phyloP scores from a whole-genome alignment of 306 rosid genomes.

The Cucumis sativus region Cucumber_9930_V3 NC_026655.2:2084501-2085000 shows the following conservation, averaged over 20 bases:
- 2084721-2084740: slow-evolving; percentile 46
- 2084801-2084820: slow-evolving; percentile 50
- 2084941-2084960: background rate
- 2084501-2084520: slow-evolving; percentile 55
- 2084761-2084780: background rate
- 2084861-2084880: slow-evolving; percentile 89
- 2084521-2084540: slow-evolving; percentile 93
- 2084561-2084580: slow-evolving; percentile 56
- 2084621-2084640: slow-evolving; percentile 11
- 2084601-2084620: background rate
- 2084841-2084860: slow-evolving; percentile 97
- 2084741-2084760: background rate
- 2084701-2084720: slow-evolving; percentile 26
- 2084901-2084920: slow-evolving; percentile 65
- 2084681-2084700: slow-evolving; percentile 18
- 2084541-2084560: slow-evolving; percentile 74
- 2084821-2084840: slow-evolving; percentile 56
- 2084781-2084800: background rate
- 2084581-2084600: background rate
- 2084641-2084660: slow-evolving; percentile 22
- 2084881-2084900: slow-evolving; percentile 86
- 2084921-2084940: slow-evolving; percentile 54
- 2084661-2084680: slow-evolving; percentile 16
- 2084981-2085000: background rate
- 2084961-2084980: slow-evolving; percentile 4